A percentile compares a stretch with the other conserved stretches of the same genome.
These are phyloP conservation scores for Begonia fuchsioides DNA, from an alignment of 306 rosid species.

Conservation along the genomic window DNA sequence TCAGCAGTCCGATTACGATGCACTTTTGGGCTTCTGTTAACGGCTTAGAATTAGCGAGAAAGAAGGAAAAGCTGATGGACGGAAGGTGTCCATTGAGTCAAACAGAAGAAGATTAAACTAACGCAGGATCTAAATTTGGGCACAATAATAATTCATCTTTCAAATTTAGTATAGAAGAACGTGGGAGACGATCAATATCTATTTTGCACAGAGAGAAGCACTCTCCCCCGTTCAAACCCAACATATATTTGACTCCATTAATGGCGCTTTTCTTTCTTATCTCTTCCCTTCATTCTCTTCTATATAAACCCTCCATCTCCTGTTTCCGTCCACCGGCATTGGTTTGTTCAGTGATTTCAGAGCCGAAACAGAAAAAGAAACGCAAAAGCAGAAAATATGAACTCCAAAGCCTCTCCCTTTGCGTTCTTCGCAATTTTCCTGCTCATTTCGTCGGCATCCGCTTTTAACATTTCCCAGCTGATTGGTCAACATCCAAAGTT, in stretches of 20 bases:
- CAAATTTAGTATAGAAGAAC: no score
- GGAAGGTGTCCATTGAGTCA: no score
- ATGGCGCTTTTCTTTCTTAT: not conserved
- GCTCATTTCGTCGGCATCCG: constrained; percentile 16
- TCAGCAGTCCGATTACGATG: no score
- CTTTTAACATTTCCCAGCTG: constrained; percentile 29
- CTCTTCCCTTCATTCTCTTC: not conserved
- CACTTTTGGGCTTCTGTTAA: no score
- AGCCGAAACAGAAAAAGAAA: not conserved
- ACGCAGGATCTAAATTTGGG: no score
- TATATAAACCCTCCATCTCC: constrained; percentile 1
- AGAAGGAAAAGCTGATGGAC: no score
- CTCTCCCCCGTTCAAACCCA: constrained; percentile 6
- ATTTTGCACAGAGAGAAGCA: constrained; percentile 3
- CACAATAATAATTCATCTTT: no score
- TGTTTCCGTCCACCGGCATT: not conserved
- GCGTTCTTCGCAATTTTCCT: constrained; percentile 19
- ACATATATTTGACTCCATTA: not conserved
- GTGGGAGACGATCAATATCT: no score
- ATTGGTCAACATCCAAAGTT: constrained; percentile 19
- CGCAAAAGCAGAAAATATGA: constrained; percentile 14
- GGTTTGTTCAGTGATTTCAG: constrained; percentile 1
- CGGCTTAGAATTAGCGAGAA: no score
- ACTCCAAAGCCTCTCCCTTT: constrained; percentile 23
- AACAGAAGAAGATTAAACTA: no score